These are phyloP conservation scores for Scenedesmus sp. DNA, from an alignment of 163 green algal genomes.

Conservation along the genomic window DNA sequence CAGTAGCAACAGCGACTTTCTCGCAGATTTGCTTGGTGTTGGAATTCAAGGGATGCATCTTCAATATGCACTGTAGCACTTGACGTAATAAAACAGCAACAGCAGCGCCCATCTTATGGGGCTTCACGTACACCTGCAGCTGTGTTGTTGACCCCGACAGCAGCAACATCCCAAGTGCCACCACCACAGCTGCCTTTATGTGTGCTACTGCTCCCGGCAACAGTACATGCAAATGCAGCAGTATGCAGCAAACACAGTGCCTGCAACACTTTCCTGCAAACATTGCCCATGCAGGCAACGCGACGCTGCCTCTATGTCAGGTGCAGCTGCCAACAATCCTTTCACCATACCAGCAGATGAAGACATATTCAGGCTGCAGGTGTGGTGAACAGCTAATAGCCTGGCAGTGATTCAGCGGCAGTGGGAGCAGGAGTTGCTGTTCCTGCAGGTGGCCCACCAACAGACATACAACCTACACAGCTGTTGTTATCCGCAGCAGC, in stretches of 20 bases:
- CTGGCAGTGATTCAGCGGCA: neutral
- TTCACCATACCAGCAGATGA: constrained; percentile 76
- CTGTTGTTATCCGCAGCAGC: too few relatives aligned
- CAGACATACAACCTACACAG: too few relatives aligned
- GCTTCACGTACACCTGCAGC: too few relatives aligned
- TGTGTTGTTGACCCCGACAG: too few relatives aligned
- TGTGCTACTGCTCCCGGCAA: too few relatives aligned
- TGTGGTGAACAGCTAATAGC: neutral
- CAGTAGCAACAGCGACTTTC: neutral
- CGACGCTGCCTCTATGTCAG: neutral
- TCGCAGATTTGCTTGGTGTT: neutral
- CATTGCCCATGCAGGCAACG: neutral
- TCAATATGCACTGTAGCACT: too few relatives aligned
- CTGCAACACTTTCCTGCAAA: neutral
- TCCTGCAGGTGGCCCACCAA: neutral
- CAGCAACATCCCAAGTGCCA: too few relatives aligned
- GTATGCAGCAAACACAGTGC: too few relatives aligned
- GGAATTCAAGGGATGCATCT: neutral
- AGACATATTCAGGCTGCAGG: constrained; percentile 72
- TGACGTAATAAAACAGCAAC: too few relatives aligned
- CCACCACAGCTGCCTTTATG: too few relatives aligned
- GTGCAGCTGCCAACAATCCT: constrained; percentile 52
- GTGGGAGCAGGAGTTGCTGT: neutral
- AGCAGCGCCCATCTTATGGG: too few relatives aligned
- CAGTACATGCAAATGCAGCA: too few relatives aligned